Base-by-base conservation (phyloP, 2,329 filamentous ascomycete genomes). In the Penicillium crustosum region DNA sequence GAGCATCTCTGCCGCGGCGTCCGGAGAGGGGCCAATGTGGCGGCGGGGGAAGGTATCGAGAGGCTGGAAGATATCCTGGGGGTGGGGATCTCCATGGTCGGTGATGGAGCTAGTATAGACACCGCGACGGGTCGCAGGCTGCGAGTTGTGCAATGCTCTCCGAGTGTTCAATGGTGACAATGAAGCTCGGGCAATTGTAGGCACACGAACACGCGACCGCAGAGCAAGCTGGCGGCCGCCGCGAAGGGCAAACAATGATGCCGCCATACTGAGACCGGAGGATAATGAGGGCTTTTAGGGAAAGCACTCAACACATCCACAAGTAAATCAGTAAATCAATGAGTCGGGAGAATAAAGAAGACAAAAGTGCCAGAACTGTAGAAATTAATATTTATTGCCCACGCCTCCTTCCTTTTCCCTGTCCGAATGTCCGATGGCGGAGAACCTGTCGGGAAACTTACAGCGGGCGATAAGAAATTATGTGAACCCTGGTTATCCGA, bases 91-190 rank as follows among this genome's bases (percentile, higher is more conserved):
- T 27, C 73, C 93, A 76, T 97, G 93, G 66, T 96, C 92, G 7
- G 91, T 94, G 6, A 93, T 89, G 0, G 93, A 96, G 74, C 89
- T 96, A 71, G 89, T 92, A 75, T 97, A 91, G 21, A 99, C 93
- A 35, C 66, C 64, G 36, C 75, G 71, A 47, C 65, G 70, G 7
- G 67, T 48, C 1, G 64, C 53, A 12, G 68, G 64, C 33, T 70
- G 62, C n/a, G 68, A 53, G 15, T 66, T 69, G 50, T 73, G 65
- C 38, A 76, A 54, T 48, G 65, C 66, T 42, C 69, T 66, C 55
- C 64, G 60, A 29, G 68, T 62, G 21, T 68, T 72, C 58, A 71
- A 66, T 54, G 70, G 67, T 12, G 72, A 70, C 8, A 68, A 64
- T 35, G 66, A 65, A 31, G 61, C 63, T 44, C 60, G n/a, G 60